Conservation (phyloP, 2,329 filamentous ascomycete genomes). For the Neopestalotiopsis sp. region DNA sequence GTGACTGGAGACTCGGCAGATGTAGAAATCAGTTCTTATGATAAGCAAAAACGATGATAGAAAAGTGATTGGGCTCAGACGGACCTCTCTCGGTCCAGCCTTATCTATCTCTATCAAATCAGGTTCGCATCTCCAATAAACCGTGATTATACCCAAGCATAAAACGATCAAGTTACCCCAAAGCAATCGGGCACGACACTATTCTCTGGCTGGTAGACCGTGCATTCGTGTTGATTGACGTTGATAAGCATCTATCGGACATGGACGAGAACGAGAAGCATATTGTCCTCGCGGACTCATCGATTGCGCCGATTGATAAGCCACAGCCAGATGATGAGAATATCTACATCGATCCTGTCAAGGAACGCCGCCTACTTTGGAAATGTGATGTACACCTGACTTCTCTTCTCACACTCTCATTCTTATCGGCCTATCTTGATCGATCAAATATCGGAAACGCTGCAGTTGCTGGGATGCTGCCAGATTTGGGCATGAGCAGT, state of each 20-base stretch:
- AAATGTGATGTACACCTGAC: slow-evolving; percentile 16
- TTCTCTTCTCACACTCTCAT: slow-evolving; percentile 14
- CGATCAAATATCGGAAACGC: slow-evolving; percentile 16
- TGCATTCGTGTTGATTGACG: no score
- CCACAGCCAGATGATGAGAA: slow-evolving; percentile 9
- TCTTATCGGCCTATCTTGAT: slow-evolving; percentile 17
- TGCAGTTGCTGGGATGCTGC: slow-evolving; percentile 10
- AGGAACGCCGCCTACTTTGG: slow-evolving; percentile 15
- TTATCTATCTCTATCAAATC: no score
- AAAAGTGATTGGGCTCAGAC: no score
- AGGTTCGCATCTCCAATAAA: no score
- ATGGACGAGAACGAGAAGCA: slow-evolving; percentile 7
- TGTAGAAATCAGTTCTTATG: no score
- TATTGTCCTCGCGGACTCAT: slow-evolving; percentile 3
- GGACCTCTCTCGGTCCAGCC: no score
- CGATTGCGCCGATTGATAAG: background rate
- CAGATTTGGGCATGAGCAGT: slow-evolving; percentile 16
- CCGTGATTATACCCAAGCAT: no score
- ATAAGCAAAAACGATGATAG: no score
- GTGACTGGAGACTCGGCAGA: no score
- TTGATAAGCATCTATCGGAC: background rate
- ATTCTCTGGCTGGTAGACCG: no score
- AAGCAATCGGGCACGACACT: no score
- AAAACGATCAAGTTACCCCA: no score
- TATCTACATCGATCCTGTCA: slow-evolving; percentile 17